Conservation (phyloP, 345 rosid genomes). For the Trapa incisa region DNA sequence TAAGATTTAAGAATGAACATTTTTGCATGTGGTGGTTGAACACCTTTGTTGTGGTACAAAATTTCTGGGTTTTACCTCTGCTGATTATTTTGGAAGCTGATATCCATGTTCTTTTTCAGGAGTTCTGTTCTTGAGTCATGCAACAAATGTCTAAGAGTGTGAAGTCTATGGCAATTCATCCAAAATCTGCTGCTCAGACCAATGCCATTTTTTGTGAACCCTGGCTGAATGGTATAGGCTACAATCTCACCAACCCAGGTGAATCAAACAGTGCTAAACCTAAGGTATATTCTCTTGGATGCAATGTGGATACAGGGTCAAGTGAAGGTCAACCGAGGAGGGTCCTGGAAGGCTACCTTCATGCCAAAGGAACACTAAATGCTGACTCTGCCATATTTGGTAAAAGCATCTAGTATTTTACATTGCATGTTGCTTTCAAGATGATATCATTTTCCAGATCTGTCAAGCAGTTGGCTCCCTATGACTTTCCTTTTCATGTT, state of each 20-base stretch:
- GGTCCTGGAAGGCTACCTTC: slow-evolving; percentile 48
- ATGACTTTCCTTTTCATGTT: slow-evolving; percentile 8
- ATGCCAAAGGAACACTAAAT: slow-evolving; percentile 2
- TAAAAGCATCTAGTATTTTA: slow-evolving; percentile 10
- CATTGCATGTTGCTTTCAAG: neutral
- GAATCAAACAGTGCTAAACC: too few relatives aligned
- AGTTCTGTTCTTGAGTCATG: slow-evolving; percentile 31
- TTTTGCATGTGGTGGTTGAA: too few relatives aligned
- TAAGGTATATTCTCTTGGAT: too few relatives aligned
- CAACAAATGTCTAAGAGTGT: slow-evolving; percentile 43
- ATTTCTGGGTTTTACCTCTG: too few relatives aligned
- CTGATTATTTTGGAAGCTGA: too few relatives aligned
- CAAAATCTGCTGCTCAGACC: slow-evolving; percentile 23
- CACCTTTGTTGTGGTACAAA: too few relatives aligned
- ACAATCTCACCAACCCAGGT: slow-evolving; percentile 11
- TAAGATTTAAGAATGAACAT: too few relatives aligned
- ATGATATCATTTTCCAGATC: neutral
- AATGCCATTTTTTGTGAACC: slow-evolving; percentile 44
- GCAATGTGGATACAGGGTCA: too few relatives aligned
- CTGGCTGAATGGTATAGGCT: slow-evolving; percentile 66
- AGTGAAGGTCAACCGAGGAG: slow-evolving; percentile 19
- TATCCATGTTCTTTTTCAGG: too few relatives aligned
- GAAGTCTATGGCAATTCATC: slow-evolving; percentile 31
- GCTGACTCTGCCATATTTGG: slow-evolving; percentile 51
- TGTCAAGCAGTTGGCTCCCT: neutral